Evolutionary conservation across 2,329 filamentous ascomycete genomes (phyloP).

Genomic region (Nothophaeocryptopus gaeumannii): DNA sequence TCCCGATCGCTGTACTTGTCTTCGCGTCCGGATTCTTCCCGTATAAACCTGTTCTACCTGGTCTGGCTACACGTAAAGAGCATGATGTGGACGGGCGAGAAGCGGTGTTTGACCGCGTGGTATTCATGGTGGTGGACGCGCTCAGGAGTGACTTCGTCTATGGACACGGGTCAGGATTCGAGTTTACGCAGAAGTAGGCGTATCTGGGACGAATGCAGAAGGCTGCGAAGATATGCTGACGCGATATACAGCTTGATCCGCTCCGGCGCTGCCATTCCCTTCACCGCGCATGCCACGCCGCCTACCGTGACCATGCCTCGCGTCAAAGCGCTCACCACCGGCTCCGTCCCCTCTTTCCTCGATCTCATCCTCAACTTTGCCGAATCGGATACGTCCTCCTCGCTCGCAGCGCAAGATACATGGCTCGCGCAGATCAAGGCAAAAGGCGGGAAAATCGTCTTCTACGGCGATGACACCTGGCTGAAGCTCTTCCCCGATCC

Average conservation of each 20-base stretch:
- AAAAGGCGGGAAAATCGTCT: slow-evolving; percentile 73
- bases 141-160: slow-evolving; percentile 95
- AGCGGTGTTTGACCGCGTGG: slow-evolving; percentile 78
- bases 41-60: slow-evolving; percentile 90
- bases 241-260: slow-evolving; percentile 66
- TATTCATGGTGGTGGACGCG: slow-evolving; percentile 98
- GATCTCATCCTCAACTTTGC: slow-evolving; percentile 96
- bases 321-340: slow-evolving; percentile 94
- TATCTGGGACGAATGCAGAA: not conserved
- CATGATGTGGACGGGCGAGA: slow-evolving; percentile 42
- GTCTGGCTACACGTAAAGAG: slow-evolving; percentile 58
- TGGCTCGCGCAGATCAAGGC: slow-evolving; percentile 93
- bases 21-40: slow-evolving; percentile 96
- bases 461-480: slow-evolving; percentile 99
- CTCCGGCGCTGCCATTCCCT: slow-evolving; percentile 79
- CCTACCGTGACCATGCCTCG: slow-evolving; percentile 98
- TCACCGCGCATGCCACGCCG: slow-evolving; percentile 92
- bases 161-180: slow-evolving; percentile 72
- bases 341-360: slow-evolving; percentile 95
- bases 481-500: slow-evolving; percentile 81
- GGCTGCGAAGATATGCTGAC: slow-evolving; percentile 5
- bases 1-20: slow-evolving; percentile 64
- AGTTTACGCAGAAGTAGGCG: slow-evolving; percentile 77
- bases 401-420: slow-evolving; percentile 82
- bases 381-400: slow-evolving; percentile 87